These are phyloP conservation scores for Fusarium succisae DNA, from an alignment of 2,329 filamentous ascomycete genomes.

Conservation along the genomic window DNA sequence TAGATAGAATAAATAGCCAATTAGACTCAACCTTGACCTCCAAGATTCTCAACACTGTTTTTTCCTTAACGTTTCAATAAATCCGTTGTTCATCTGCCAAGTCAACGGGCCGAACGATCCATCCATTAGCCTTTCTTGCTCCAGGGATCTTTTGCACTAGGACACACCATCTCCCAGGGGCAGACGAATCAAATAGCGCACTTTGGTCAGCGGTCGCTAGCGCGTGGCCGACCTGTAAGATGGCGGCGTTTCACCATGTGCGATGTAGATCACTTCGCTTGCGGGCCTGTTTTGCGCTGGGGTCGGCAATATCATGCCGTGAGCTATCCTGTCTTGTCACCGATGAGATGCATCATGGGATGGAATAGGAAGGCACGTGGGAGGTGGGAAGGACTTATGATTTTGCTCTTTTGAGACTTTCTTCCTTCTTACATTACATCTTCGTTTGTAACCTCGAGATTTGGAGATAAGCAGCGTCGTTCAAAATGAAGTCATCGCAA, in stretches of 20 bases:
- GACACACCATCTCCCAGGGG: not conserved
- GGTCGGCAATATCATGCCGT: conserved; percentile 16
- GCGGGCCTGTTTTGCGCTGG: not conserved
- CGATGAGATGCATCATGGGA: conserved; percentile 1
- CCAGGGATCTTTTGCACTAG: not conserved
- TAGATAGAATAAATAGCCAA: not conserved
- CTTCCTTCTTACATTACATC: not conserved
- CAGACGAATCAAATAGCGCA: not conserved
- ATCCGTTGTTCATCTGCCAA: not conserved
- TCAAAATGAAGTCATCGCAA: conserved; percentile 29
- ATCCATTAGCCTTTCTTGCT: not conserved
- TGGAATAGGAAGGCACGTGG: not conserved
- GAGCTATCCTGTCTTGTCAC: conserved; percentile 11
- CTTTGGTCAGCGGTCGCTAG: conserved; percentile 5
- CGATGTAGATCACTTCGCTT: conserved; percentile 1
- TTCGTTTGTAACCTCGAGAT: rapidly evolving
- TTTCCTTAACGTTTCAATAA: not conserved
- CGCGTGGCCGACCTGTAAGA: conserved; percentile 11
- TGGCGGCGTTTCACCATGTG: conserved; percentile 26
- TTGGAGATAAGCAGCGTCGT: not conserved
- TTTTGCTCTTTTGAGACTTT: not conserved
- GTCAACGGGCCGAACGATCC: not conserved
- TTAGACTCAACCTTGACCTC: rapidly evolving
- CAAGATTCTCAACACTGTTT: rapidly evolving
- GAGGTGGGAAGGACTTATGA: not conserved